Percentiles rank a stretch among this genome's conserved stretches.
phyloP scores from a whole-genome alignment of 1,284 basidiomycete species.

The Exsudoporus floridanus region DNA sequence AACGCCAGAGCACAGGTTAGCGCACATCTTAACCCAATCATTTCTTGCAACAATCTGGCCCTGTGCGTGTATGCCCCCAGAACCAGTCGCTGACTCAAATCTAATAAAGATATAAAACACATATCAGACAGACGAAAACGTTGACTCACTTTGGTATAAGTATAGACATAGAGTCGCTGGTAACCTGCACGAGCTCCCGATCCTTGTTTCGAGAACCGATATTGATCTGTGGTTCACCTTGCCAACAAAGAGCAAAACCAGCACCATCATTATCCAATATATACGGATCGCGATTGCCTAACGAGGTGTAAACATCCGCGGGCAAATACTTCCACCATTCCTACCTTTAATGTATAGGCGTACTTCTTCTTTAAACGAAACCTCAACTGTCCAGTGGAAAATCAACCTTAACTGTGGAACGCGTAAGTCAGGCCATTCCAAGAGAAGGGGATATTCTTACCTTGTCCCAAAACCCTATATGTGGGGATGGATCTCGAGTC shows the following conservation, averaged over 20 bases:
- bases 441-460: conserved; percentile 35
- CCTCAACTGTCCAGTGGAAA: conserved; percentile 80
- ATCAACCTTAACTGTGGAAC: conserved; percentile 68
- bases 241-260: conserved; percentile 89
- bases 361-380: conserved; percentile 74
- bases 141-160: conserved; percentile 74
- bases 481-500: conserved; percentile 83
- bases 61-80: conserved; percentile 16
- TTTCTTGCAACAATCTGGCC: conserved; percentile 24
- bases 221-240: conserved; percentile 70
- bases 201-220: conserved; percentile 78
- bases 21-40: conserved; percentile 61
- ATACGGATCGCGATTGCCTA: conserved; percentile 87
- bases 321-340: conserved; percentile 11
- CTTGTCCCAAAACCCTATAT: conserved; percentile 94
- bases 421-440: neutral
- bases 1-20: conserved; percentile 86
- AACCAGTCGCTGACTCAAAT: conserved; percentile 17
- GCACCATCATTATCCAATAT: conserved; percentile 73
- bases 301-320: conserved; percentile 17
- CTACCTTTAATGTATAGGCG: conserved; percentile 85
- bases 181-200: conserved; percentile 81
- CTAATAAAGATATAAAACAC: conserved; percentile 17
- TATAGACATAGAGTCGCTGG: conserved; percentile 78
- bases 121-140: neutral